Percentiles rank a stretch among this genome's conserved stretches.
These are phyloP conservation scores for Liquidambar formosana DNA, from an alignment of 164 flowering plant genomes.

Conservation along the genomic window DNA sequence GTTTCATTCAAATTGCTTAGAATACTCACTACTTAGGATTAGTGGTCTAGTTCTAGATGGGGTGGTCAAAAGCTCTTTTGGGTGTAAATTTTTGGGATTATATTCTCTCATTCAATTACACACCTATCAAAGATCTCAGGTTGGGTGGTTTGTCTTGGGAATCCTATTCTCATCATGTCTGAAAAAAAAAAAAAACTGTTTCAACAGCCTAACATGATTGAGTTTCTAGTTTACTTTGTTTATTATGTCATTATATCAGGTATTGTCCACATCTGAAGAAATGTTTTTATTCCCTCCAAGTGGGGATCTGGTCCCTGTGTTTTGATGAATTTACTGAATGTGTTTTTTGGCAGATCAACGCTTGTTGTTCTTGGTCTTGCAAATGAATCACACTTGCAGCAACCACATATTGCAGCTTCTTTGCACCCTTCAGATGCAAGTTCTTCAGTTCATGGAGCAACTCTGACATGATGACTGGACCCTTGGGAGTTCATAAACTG, in stretches of 20 bases:
- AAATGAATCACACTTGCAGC: slow-evolving; percentile 52
- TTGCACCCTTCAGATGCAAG: slow-evolving; percentile 53
- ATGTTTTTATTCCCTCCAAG: no score
- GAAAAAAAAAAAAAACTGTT: background rate
- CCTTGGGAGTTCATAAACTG: background rate
- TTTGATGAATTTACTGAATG: background rate
- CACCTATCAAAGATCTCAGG: background rate
- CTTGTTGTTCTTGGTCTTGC: slow-evolving; percentile 71
- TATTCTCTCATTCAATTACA: background rate
- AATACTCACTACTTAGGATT: background rate
- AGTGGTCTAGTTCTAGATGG: background rate
- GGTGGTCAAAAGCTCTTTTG: background rate
- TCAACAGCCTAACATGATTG: background rate
- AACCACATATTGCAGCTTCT: slow-evolving; percentile 33
- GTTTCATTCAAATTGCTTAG: background rate
- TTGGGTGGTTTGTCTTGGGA: no score
- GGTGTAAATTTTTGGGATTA: background rate
- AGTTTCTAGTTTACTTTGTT: background rate
- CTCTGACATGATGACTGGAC: slow-evolving; percentile 38
- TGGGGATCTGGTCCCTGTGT: background rate
- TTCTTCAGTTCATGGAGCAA: slow-evolving; percentile 68
- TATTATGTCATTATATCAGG: background rate
- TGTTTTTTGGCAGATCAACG: slow-evolving; percentile 50
- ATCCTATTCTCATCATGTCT: no score
- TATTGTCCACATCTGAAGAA: no score